A percentile compares a stretch with the other conserved stretches of the same genome.
phyloP scores from a whole-genome alignment of 495 filamentous ascomycete species.

The Durotheca rogersii region DNA sequence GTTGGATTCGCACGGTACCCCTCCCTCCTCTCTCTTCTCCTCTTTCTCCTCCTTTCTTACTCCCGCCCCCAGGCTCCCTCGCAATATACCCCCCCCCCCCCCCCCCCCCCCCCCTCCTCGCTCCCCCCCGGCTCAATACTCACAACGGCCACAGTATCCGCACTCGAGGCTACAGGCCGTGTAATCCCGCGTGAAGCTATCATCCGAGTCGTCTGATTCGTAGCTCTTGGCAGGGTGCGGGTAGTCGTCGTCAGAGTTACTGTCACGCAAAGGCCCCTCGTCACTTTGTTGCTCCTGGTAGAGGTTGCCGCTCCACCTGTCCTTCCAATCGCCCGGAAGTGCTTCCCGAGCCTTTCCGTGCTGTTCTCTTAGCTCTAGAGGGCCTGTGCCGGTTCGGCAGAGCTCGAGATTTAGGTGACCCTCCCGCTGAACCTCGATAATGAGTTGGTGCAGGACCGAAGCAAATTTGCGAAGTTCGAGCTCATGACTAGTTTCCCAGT shows the following conservation, averaged over 20 bases:
- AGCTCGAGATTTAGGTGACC: constrained; percentile 47
- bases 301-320: constrained; percentile 18
- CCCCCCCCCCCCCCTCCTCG: too few species aligned
- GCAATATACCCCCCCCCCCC: too few species aligned
- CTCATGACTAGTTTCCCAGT: constrained; percentile 55
- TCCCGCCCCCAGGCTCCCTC: too few species aligned
- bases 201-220: constrained; percentile 19
- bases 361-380: constrained; percentile 49
- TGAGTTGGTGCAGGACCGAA: constrained; percentile 42
- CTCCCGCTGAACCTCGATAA: constrained; percentile 45
- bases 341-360: constrained; percentile 29
- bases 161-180: constrained; percentile 44
- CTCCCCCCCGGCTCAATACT: too few species aligned
- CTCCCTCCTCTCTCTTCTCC: too few species aligned
- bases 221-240: constrained; percentile 3
- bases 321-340: constrained; percentile 31
- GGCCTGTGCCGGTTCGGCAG: constrained; percentile 32
- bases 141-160: constrained; percentile 47
- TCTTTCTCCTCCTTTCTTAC: too few species aligned
- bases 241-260: constrained; percentile 14
- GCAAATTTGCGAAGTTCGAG: constrained; percentile 41
- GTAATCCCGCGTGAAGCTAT: constrained; percentile 41
- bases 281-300: background rate
- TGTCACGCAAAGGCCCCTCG: constrained; percentile 16
- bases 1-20: background rate